Percentiles rank a stretch among this genome's conserved stretches.
These are phyloP conservation scores for Eucalyptus microcorys DNA, from an alignment of 345 rosid species.

Conservation along the genomic window DNA sequence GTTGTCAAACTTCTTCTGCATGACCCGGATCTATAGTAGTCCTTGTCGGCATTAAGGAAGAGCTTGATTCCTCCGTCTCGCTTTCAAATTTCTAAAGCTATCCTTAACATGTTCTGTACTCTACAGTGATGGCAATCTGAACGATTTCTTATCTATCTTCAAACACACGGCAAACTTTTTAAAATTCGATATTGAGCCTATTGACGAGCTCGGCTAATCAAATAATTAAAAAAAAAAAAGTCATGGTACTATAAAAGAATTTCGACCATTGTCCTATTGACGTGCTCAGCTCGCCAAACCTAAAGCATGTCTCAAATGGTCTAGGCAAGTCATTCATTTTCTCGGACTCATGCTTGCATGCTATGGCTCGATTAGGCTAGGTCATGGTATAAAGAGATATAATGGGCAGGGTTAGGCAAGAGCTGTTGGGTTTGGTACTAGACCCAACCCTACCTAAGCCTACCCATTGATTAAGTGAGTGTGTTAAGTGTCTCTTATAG, in stretches of 20 bases:
- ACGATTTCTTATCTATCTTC: neutral
- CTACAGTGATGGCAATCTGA: neutral
- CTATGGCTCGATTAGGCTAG: neutral
- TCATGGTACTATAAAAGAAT: neutral
- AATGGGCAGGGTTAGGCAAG: too few relatives aligned
- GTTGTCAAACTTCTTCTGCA: neutral
- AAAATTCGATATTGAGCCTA: neutral
- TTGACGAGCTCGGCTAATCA: neutral
- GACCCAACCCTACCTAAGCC: neutral
- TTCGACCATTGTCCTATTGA: neutral
- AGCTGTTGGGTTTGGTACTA: neutral
- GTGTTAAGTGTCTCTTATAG: neutral
- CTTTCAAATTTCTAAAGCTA: neutral
- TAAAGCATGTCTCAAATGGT: neutral
- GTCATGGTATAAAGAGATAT: neutral
- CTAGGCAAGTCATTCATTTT: neutral
- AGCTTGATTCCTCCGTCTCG: neutral
- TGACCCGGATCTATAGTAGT: neutral
- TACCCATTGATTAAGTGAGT: rapidly evolving
- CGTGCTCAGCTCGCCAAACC: neutral
- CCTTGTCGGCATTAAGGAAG: neutral
- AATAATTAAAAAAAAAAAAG: too few relatives aligned
- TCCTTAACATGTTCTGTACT: neutral
- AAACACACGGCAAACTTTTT: neutral
- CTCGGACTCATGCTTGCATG: neutral